Conservation (phyloP, 768 basidiomycete genomes). For the Lentinula edodes region DNA sequence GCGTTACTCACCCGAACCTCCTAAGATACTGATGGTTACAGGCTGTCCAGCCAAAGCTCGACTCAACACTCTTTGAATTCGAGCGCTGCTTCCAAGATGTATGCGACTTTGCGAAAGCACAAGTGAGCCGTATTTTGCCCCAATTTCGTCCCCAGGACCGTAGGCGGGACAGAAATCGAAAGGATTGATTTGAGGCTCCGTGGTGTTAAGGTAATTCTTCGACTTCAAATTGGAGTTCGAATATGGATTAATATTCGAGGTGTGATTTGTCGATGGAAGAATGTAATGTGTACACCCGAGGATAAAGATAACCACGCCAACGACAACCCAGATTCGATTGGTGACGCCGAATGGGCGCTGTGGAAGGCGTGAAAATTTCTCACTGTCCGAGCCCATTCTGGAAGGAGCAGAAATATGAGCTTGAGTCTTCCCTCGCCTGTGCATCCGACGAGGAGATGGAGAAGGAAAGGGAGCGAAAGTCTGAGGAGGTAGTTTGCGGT, state of each 20-base stretch:
- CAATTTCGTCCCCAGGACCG: constrained; percentile 77
- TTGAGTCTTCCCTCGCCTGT: constrained; percentile 49
- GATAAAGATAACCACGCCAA: constrained; percentile 48
- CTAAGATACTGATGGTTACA: constrained; percentile 84
- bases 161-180: constrained; percentile 91
- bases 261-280: constrained; percentile 31
- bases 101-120: constrained; percentile 68
- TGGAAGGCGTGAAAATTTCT: constrained; percentile 48
- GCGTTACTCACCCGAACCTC: constrained; percentile 69
- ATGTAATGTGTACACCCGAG: constrained; percentile 53
- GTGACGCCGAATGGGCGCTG: constrained; percentile 59
- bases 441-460: constrained; percentile 30
- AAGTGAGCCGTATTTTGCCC: constrained; percentile 70
- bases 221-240: constrained; percentile 50
- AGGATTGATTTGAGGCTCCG: constrained; percentile 55
- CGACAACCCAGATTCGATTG: constrained; percentile 64
- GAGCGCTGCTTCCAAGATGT: constrained; percentile 75
- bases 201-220: constrained; percentile 78
- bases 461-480: neutral
- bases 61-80: constrained; percentile 78
- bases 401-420: constrained; percentile 52
- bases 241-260: constrained; percentile 20
- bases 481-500: too few relatives aligned
- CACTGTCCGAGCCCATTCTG: constrained; percentile 43
- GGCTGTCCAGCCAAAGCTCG: constrained; percentile 82